Evolutionary conservation across 768 basidiomycete genomes (phyloP).

Genomic region (Lactarius tabidus): DNA sequence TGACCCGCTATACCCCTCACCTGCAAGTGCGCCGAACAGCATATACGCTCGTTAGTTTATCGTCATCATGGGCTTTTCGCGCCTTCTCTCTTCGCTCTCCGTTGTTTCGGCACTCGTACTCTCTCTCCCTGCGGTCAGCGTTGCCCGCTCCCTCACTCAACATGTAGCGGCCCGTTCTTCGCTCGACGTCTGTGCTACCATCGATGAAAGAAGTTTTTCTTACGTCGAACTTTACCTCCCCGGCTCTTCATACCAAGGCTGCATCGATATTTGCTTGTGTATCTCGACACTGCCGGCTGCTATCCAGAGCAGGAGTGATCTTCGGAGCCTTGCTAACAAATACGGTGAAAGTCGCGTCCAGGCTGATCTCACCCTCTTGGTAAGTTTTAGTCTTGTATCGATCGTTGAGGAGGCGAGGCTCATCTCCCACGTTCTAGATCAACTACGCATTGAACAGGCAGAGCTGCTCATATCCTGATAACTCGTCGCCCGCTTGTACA

Average conservation of each 20-base stretch:
- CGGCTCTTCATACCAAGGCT: conserved; percentile 4
- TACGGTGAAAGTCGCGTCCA: conserved; percentile 18
- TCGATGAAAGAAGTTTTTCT: conserved; percentile 21
- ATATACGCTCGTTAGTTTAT: conserved; percentile 19
- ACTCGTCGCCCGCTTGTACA: conserved; percentile 35
- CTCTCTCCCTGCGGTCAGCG: background rate
- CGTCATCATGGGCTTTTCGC: conserved; percentile 10
- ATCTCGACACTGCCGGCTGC: conserved; percentile 31
- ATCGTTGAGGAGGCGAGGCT: background rate
- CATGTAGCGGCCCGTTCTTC: conserved; percentile 21
- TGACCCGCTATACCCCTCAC: background rate
- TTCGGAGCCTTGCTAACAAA: conserved; percentile 15
- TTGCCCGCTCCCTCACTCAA: conserved; percentile 22
- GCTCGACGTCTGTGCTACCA: conserved; percentile 27
- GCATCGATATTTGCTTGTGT: conserved; percentile 38
- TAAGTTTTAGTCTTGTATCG: conserved; percentile 18
- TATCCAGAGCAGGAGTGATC: conserved; percentile 12
- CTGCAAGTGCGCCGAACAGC: background rate
- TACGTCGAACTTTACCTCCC: conserved; percentile 11
- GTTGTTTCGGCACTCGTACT: conserved; percentile 6
- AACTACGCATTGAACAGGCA: conserved; percentile 32
- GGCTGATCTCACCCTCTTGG: conserved; percentile 26
- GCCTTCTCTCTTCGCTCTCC: conserved; percentile 5
- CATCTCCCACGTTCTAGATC: conserved; percentile 29
- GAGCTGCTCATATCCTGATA: conserved; percentile 35